A percentile compares a stretch with the other conserved stretches of the same genome.
phyloP scores from a whole-genome alignment of 306 rosid species.

The Acacia confusa region DNA sequence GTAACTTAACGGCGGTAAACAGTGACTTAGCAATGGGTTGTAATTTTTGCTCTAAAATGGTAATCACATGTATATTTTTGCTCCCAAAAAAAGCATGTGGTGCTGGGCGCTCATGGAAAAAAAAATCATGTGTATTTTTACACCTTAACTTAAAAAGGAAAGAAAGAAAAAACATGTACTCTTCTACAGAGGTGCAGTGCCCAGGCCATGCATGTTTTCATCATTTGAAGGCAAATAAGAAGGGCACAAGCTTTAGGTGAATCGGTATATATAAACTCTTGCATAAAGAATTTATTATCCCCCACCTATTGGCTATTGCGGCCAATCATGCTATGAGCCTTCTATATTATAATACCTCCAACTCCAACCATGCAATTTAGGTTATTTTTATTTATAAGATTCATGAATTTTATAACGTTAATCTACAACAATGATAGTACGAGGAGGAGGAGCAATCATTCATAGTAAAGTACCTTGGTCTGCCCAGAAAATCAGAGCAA shows the following conservation, averaged over 20 bases:
- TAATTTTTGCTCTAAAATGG: no score
- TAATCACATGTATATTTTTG: no score
- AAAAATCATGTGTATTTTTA: no score
- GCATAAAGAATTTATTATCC: not conserved
- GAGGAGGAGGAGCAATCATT: not conserved
- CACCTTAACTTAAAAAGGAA: no score
- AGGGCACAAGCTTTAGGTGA: not conserved
- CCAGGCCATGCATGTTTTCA: not conserved
- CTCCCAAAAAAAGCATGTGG: no score
- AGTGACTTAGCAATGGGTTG: no score
- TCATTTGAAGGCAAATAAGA: not conserved
- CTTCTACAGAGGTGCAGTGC: not conserved
- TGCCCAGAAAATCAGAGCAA: not conserved
- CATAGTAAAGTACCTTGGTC: not conserved
- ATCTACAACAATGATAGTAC: not conserved
- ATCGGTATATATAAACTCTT: not conserved
- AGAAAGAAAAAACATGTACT: not conserved
- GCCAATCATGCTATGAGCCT: not conserved
- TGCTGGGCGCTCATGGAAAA: no score
- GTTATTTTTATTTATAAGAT: no score
- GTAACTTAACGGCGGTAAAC: no score
- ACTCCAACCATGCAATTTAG: not conserved
- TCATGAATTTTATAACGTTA: not conserved
- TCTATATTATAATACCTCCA: not conserved
- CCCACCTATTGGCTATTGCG: constrained; percentile 9